Percentiles rank a stretch among this genome's conserved stretches.
Evolutionary conservation across 495 filamentous ascomycete genomes (phyloP).

Genomic region (Neurospora sp.): DNA sequence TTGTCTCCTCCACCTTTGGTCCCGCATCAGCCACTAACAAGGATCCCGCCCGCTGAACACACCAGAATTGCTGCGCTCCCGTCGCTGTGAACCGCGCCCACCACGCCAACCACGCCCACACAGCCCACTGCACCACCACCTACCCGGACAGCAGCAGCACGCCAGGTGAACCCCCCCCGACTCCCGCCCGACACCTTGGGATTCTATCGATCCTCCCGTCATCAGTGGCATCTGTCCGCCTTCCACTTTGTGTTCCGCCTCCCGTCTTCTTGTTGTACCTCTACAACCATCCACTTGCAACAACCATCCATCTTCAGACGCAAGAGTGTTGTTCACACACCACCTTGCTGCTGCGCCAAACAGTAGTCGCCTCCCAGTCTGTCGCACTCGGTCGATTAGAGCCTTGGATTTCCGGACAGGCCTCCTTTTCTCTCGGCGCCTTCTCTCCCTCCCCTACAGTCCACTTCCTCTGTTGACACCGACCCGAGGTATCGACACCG

Average conservation of each 20-base stretch:
- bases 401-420: neutral
- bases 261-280: neutral
- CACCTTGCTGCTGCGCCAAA: neutral
- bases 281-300: neutral
- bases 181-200: neutral
- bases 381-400: neutral
- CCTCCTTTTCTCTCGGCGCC: neutral
- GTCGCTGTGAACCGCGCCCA: neutral
- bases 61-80: neutral
- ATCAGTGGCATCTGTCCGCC: neutral
- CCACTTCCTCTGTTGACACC: neutral
- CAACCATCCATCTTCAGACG: neutral
- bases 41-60: neutral
- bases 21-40: neutral
- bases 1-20: neutral
- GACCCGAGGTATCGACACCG: neutral
- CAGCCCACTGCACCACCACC: neutral
- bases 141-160: neutral
- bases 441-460: neutral
- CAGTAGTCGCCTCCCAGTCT: neutral
- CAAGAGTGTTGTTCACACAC: neutral
- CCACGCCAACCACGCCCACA: neutral
- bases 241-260: neutral
- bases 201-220: neutral
- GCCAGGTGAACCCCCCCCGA: neutral